phyloP scores from a whole-genome alignment of 2,329 filamentous ascomycete species.

The Hortaea werneckii region DNA sequence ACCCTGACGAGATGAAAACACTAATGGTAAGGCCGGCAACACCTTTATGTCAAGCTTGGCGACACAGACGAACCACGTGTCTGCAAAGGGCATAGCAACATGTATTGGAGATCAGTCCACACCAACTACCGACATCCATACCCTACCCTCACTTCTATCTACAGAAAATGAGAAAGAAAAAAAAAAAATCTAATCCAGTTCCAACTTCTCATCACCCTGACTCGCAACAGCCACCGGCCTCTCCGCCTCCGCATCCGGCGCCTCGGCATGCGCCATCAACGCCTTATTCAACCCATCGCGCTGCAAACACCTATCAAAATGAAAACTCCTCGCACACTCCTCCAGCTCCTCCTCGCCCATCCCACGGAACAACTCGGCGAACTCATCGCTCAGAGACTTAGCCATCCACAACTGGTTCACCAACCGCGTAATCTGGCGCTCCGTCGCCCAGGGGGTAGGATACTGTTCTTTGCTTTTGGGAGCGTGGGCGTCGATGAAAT shows the following conservation, averaged over 20 bases:
- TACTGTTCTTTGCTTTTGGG: slow-evolving; percentile 20
- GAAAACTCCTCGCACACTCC: slow-evolving; percentile 44
- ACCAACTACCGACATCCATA: too few relatives aligned
- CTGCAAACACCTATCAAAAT: slow-evolving; percentile 44
- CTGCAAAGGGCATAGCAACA: too few relatives aligned
- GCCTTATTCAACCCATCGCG: slow-evolving; percentile 44
- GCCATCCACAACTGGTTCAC: slow-evolving; percentile 42
- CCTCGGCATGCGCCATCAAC: slow-evolving; percentile 38
- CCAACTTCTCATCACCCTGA: neutral
- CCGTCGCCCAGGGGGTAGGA: slow-evolving; percentile 23
- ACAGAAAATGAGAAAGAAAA: too few relatives aligned
- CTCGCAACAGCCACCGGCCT: neutral
- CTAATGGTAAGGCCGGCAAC: too few relatives aligned
- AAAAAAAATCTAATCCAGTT: too few relatives aligned
- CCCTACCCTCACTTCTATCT: too few relatives aligned
- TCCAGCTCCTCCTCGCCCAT: slow-evolving; percentile 46
- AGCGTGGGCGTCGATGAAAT: slow-evolving; percentile 20
- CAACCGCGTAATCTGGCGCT: slow-evolving; percentile 26
- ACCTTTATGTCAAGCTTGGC: too few relatives aligned
- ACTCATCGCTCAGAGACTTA: slow-evolving; percentile 44
- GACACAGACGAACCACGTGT: too few relatives aligned
- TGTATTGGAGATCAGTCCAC: too few relatives aligned
- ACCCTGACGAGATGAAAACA: too few relatives aligned
- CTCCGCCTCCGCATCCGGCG: neutral
- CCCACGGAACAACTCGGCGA: slow-evolving; percentile 45